phyloP scores from a whole-genome alignment of 768 basidiomycete species.

The Rhodosporidiobolus odoratus region DNA sequence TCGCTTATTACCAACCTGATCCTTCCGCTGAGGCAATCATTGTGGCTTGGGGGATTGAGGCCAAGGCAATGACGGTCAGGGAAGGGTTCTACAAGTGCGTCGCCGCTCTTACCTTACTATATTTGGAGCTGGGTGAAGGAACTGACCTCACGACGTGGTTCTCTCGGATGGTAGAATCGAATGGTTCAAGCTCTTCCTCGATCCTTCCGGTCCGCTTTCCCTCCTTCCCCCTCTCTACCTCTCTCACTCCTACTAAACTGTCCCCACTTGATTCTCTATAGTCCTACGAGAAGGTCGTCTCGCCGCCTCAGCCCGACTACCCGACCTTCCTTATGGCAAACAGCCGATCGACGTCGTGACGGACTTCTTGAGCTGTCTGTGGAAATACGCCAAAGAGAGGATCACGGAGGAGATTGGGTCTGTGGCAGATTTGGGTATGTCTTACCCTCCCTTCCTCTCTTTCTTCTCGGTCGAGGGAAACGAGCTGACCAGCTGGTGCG shows the following conservation, averaged over 20 bases:
- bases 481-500: slow-evolving; percentile 41
- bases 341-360: slow-evolving; percentile 69
- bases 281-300: slow-evolving; percentile 20
- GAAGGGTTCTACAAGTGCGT: slow-evolving; percentile 60
- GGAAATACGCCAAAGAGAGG: slow-evolving; percentile 80
- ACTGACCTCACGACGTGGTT: background rate
- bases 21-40: slow-evolving; percentile 63
- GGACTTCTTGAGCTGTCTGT: slow-evolving; percentile 74
- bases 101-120: background rate
- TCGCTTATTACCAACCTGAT: slow-evolving; percentile 55
- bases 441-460: background rate
- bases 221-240: too few species aligned
- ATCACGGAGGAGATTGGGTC: slow-evolving; percentile 81
- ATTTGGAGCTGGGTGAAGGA: too few species aligned
- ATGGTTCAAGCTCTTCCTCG: slow-evolving; percentile 74
- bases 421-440: slow-evolving; percentile 67
- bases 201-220: slow-evolving; percentile 5
- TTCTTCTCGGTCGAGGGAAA: background rate
- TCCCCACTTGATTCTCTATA: too few species aligned
- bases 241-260: too few species aligned
- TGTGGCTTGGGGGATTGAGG: slow-evolving; percentile 78
- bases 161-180: slow-evolving; percentile 11
- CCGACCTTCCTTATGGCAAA: slow-evolving; percentile 75
- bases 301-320: slow-evolving; percentile 52
- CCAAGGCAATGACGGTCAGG: slow-evolving; percentile 67